phyloP scores from a whole-genome alignment of 352 stramenopile species.

The Phytophthora nicotianae region DNA sequence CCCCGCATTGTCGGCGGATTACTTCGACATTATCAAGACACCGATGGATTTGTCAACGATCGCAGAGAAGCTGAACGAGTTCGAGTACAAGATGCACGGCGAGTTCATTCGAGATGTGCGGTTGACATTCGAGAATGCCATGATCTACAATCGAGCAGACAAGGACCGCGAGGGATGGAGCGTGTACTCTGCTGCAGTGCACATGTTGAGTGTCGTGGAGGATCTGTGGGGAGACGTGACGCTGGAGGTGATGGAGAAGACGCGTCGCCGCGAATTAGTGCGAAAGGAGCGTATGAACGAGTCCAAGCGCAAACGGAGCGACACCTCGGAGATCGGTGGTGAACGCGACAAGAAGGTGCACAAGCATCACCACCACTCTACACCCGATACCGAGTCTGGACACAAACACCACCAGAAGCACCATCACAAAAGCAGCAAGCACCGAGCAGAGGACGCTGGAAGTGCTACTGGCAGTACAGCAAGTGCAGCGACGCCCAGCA shows the following conservation, averaged over 20 bases:
- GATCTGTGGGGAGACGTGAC: slow-evolving; percentile 84
- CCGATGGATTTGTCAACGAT: slow-evolving; percentile 86
- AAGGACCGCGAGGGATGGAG: slow-evolving; percentile 84
- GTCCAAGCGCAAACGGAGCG: slow-evolving; percentile 51
- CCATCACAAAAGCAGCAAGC: slow-evolving; percentile 37
- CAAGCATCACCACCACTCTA: slow-evolving; percentile 26
- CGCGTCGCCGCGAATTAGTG: slow-evolving; percentile 69
- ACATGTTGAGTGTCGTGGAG: slow-evolving; percentile 75
- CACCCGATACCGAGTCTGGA: slow-evolving; percentile 17
- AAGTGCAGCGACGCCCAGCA: slow-evolving; percentile 9
- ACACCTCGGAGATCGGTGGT: slow-evolving; percentile 31
- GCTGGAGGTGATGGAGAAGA: slow-evolving; percentile 74
- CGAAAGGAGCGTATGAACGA: slow-evolving; percentile 78
- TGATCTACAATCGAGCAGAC: slow-evolving; percentile 80
- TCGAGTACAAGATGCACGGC: slow-evolving; percentile 82
- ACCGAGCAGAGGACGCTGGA: slow-evolving; percentile 18
- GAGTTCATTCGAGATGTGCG: slow-evolving; percentile 85
- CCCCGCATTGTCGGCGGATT: slow-evolving; percentile 68
- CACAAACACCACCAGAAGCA: slow-evolving; percentile 36
- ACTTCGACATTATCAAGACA: slow-evolving; percentile 83
- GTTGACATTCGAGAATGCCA: slow-evolving; percentile 86
- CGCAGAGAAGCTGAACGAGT: slow-evolving; percentile 60
- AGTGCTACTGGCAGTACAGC: slow-evolving; percentile 6
- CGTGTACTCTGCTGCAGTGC: slow-evolving; percentile 75
- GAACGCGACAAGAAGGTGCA: slow-evolving; percentile 44